Conservation (phyloP, 2,329 filamentous ascomycete genomes). For the Elsinoe ampelina region DNA sequence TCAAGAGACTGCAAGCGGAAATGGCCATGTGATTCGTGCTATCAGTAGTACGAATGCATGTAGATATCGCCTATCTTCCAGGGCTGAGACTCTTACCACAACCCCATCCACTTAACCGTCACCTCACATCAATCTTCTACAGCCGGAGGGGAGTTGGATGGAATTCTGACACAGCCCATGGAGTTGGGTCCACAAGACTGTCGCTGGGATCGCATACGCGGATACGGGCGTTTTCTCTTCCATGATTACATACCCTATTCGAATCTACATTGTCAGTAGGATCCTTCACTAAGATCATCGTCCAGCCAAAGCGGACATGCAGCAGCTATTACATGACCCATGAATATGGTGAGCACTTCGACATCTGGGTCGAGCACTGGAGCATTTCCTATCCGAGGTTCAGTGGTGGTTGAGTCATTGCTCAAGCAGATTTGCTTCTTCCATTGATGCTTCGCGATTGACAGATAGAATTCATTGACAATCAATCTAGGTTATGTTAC, state of each 20-base stretch:
- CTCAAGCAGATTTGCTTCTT: no score
- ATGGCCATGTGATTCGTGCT: conserved; percentile 72
- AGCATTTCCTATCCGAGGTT: no score
- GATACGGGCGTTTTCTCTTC: neutral
- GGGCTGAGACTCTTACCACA: no score
- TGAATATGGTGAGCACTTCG: no score
- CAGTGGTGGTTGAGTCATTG: no score
- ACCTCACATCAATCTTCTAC: no score
- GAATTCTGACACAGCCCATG: neutral
- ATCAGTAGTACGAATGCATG: neutral
- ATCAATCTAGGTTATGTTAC: no score
- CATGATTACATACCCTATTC: conserved; percentile 6
- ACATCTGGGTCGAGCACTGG: no score
- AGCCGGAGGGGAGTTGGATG: neutral
- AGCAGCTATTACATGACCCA: neutral
- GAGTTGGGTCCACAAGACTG: neutral
- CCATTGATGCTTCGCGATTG: no score
- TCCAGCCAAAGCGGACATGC: neutral
- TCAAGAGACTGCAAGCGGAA: conserved; percentile 86
- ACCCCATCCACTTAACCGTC: no score
- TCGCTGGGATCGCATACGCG: conserved; percentile 1
- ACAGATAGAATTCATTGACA: no score
- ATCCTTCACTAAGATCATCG: neutral
- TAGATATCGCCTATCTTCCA: neutral
- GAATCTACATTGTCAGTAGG: neutral